Conservation (phyloP, 129 eudicot genomes). For the Solidago caesia region DNA sequence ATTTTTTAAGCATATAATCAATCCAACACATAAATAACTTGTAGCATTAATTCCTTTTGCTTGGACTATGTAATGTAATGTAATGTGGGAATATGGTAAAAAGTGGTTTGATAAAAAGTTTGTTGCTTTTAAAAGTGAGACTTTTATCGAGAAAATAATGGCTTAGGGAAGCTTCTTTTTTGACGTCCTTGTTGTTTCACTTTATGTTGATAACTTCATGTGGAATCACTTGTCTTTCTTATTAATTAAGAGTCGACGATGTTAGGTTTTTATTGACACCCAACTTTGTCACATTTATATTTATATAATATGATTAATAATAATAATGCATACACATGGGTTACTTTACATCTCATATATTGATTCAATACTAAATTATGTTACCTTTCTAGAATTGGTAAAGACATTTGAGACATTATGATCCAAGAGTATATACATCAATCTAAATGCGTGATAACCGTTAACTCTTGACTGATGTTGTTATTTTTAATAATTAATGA, state of each 20-base stretch:
- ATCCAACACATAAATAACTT: not conserved
- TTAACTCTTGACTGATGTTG: not conserved
- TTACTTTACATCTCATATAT: slow-evolving; percentile 34
- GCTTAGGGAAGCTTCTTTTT: slow-evolving; percentile 15
- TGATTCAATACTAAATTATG: slow-evolving; percentile 7
- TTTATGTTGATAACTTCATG: slow-evolving; percentile 33
- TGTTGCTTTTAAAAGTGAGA: slow-evolving; percentile 18
- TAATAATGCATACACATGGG: slow-evolving; percentile 23
- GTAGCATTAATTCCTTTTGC: slow-evolving; percentile 6
- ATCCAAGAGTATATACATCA: not conserved
- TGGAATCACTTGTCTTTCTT: slow-evolving; percentile 26
- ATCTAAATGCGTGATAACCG: not conserved
- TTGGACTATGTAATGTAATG: not conserved
- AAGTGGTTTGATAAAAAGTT: slow-evolving; percentile 23
- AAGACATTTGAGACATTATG: slow-evolving; percentile 16
- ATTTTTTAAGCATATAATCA: not conserved
- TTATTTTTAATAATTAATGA: too few relatives aligned
- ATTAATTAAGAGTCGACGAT: slow-evolving; percentile 28
- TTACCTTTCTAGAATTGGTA: slow-evolving; percentile 30
- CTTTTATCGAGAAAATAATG: slow-evolving; percentile 16
- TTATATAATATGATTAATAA: slow-evolving; percentile 1
- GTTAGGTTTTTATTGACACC: slow-evolving; percentile 29
- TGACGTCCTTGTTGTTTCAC: slow-evolving; percentile 36
- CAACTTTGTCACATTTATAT: slow-evolving; percentile 23
- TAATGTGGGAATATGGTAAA: slow-evolving; percentile 20